phyloP scores from a whole-genome alignment of 2,329 filamentous ascomycete species.

The Cladophialophora yegresii region DNA sequence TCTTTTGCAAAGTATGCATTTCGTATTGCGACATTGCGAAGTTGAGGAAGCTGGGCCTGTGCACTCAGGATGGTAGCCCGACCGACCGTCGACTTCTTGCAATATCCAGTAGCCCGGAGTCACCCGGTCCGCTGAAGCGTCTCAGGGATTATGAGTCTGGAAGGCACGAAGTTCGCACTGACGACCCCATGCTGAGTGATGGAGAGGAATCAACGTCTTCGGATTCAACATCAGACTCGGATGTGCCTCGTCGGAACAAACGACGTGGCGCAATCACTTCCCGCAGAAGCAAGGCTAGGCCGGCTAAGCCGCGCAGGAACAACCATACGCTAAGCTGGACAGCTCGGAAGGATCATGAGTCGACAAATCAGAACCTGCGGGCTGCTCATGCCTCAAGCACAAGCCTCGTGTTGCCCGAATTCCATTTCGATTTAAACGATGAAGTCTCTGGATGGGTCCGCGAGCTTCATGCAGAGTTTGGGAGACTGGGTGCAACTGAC shows the following conservation, averaged over 20 bases:
- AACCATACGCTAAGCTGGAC: neutral
- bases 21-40: constrained; percentile 14
- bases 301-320: neutral
- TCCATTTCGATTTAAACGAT: neutral
- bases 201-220: constrained; percentile 5
- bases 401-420: neutral
- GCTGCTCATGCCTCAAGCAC: neutral
- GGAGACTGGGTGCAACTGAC: neutral
- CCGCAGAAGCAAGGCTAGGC: neutral
- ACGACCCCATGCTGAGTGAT: neutral
- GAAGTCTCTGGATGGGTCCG: neutral
- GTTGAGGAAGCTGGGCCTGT: neutral
- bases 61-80: constrained; percentile 72
- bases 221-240: constrained; percentile 6
- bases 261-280: constrained; percentile 2
- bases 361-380: neutral
- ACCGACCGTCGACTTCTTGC: neutral
- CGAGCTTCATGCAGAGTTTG: constrained; percentile 2
- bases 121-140: constrained; percentile 17
- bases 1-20: constrained; percentile 25
- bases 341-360: neutral
- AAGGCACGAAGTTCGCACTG: neutral
- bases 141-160: neutral
- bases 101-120: neutral
- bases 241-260: constrained; percentile 4